Percentiles rank a stretch among this genome's conserved stretches.
Evolutionary conservation across 1,284 basidiomycete species (phyloP).

Genomic region (Malassezia psittaci): DNA sequence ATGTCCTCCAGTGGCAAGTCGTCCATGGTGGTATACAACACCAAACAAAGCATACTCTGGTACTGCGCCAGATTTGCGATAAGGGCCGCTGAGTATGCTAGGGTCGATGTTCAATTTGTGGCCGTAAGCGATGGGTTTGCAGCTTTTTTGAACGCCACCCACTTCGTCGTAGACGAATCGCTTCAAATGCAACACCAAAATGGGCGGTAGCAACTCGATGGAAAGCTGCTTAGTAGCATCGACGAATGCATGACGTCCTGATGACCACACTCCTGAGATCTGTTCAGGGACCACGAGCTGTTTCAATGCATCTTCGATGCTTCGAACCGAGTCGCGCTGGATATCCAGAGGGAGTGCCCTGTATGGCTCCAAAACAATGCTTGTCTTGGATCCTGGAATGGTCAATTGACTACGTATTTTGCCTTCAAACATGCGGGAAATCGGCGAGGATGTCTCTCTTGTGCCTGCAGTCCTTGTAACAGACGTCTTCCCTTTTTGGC

Average conservation of each 20-base stretch:
- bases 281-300: constrained; percentile 71
- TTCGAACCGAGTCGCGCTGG: constrained; percentile 59
- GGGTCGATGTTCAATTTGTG: constrained; percentile 63
- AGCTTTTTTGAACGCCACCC: constrained; percentile 71
- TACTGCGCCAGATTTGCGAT: constrained; percentile 45
- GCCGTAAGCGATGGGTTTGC: constrained; percentile 69
- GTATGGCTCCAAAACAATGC: constrained; percentile 84
- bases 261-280: constrained; percentile 60
- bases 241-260: constrained; percentile 50
- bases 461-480: constrained; percentile 69
- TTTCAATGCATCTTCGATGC: constrained; percentile 71
- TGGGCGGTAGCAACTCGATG: constrained; percentile 72
- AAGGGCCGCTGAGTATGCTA: constrained; percentile 27
- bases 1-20: constrained; percentile 80
- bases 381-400: constrained; percentile 70
- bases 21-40: constrained; percentile 87
- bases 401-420: constrained; percentile 78
- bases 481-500: constrained; percentile 74
- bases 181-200: constrained; percentile 84
- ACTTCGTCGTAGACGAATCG: constrained; percentile 80
- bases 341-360: constrained; percentile 81
- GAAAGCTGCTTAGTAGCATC: constrained; percentile 80
- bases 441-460: constrained; percentile 61
- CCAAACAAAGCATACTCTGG: constrained; percentile 76
- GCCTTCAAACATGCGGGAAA: constrained; percentile 84